A percentile compares a stretch with the other conserved stretches of the same genome.
phyloP scores from a whole-genome alignment of 495 filamentous ascomycete genomes.

The Glarea lozoyensis region DNA sequence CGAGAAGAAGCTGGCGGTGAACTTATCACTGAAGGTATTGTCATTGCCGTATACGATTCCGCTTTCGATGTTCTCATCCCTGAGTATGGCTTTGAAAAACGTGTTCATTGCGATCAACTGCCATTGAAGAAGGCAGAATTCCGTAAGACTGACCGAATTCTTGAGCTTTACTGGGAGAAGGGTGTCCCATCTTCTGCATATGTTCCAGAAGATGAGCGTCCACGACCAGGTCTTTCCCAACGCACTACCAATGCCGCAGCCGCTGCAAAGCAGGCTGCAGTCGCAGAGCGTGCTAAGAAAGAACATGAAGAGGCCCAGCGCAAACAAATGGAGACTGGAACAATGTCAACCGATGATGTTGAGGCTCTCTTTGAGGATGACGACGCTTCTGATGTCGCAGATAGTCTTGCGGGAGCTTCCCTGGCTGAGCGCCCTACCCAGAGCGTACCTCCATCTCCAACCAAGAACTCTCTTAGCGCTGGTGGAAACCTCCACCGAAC shows the following conservation, averaged over 20 bases:
- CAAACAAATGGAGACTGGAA: constrained; percentile 86
- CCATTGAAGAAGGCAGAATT: constrained; percentile 98
- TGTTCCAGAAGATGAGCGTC: constrained; percentile 92
- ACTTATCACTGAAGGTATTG: constrained; percentile 92
- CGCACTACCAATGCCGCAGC: constrained; percentile 65
- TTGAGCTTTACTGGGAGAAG: constrained; percentile 99
- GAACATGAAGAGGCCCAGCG: constrained; percentile 81
- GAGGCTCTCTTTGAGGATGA: constrained; percentile 93
- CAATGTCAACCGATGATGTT: constrained; percentile 80
- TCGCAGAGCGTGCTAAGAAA: constrained; percentile 64
- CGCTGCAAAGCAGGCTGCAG: constrained; percentile 70
- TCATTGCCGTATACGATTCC: constrained; percentile 96
- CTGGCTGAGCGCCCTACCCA: constrained; percentile 82
- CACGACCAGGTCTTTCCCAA: constrained; percentile 61
- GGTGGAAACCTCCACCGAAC: constrained; percentile 73
- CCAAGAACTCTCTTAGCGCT: constrained; percentile 60
- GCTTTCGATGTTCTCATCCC: constrained; percentile 98
- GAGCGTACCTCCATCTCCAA: constrained; percentile 90
- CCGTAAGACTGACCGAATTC: constrained; percentile 83
- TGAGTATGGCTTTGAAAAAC: constrained; percentile 98
- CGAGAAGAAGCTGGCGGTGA: constrained; percentile 79
- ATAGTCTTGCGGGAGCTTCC: constrained; percentile 78
- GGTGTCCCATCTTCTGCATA: constrained; percentile 94
- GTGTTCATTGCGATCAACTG: constrained; percentile 96
- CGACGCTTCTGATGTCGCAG: constrained; percentile 73